Base-by-base conservation (phyloP, 441 rosid genomes). In the Brassica balearica region DNA sequence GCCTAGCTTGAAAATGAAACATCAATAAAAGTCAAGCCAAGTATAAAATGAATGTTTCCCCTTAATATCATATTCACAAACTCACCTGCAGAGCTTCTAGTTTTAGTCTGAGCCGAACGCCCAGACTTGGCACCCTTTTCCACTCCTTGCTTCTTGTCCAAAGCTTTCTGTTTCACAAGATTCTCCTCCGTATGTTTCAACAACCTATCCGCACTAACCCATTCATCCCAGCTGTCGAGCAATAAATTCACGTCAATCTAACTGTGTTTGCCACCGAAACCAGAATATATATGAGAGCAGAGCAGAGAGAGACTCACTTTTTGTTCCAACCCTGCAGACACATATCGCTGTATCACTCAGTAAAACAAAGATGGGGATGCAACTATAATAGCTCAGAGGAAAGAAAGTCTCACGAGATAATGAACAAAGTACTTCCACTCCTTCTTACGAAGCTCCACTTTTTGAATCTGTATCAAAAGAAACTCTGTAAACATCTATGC, bases 211-310 rank as follows among this genome's bases (percentile, higher is more conserved):
- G 85, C 77, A n/a, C 92, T 91, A 79, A 96, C 95, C 99, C 99
- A 94, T 82, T 96, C 99, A 66, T 96, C 99, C 99, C 98, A 96
- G 82, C 98, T 96, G 97, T 89, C 85, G 86, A 84, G 86, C 89
- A 90, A 90, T 61, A 17, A 17, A 85, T 80, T 82, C 60, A 87
- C 83, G 74, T 87, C 86, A 90, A 55, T 55, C 60, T 15, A 55
- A 55, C 59, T 53, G 22, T 75, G 81, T 2, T 58, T 22, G 70
- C 55, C 25, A 61, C 67, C 36, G 3, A 48, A 38, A 59, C 69
- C 76, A 64, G 32, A 75, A 76, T 60, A 25, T 7, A 76, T 56
- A 80, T 29, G 64, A 73, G 60, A 81, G 84, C 76, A 66, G 79
- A 38, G 46, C 46, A 38, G 46, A 46, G 53, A 76, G 77, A 65